These are phyloP conservation scores for Fusarium odoratissimum DNA, from an alignment of 2,329 filamentous ascomycete genomes.

Conservation along the genomic window DNA sequence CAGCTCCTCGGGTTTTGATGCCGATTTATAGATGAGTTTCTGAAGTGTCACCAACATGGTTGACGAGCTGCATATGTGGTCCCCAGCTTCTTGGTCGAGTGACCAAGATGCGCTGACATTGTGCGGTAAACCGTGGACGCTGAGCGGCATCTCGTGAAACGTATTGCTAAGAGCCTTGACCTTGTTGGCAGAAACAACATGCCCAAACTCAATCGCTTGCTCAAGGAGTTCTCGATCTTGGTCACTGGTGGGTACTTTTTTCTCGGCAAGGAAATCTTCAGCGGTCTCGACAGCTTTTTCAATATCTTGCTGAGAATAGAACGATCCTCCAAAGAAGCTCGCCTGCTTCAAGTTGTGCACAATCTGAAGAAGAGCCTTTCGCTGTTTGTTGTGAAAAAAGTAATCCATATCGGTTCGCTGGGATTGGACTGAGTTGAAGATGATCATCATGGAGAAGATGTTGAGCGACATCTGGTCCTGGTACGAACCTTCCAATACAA, in stretches of 20 bases:
- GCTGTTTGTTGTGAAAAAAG: constrained; percentile 83
- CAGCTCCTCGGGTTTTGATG: constrained; percentile 57
- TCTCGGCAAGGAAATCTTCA: constrained; percentile 73
- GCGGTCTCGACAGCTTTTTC: constrained; percentile 72
- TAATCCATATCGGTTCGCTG: constrained; percentile 87
- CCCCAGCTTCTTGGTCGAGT: constrained; percentile 64
- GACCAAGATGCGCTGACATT: constrained; percentile 74
- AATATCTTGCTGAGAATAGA: constrained; percentile 75
- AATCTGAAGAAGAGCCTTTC: constrained; percentile 72
- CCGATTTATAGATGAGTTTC: constrained; percentile 60
- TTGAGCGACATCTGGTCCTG: constrained; percentile 88
- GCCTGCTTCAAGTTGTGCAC: constrained; percentile 84
- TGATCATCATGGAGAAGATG: constrained; percentile 84
- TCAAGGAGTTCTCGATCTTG: constrained; percentile 71
- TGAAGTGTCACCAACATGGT: constrained; percentile 65
- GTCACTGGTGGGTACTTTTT: constrained; percentile 66
- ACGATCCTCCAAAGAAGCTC: constrained; percentile 86
- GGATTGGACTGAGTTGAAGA: constrained; percentile 88
- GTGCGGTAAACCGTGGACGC: constrained; percentile 74
- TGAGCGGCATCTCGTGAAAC: constrained; percentile 83
- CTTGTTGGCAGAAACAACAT: constrained; percentile 66
- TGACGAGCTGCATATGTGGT: constrained; percentile 62
- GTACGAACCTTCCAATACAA: constrained; percentile 82
- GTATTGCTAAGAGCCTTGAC: constrained; percentile 75
- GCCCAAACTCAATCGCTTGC: constrained; percentile 74